These are phyloP conservation scores for Nothophoma quercina DNA, from an alignment of 2,329 filamentous ascomycete species.

Conservation along the genomic window DNA sequence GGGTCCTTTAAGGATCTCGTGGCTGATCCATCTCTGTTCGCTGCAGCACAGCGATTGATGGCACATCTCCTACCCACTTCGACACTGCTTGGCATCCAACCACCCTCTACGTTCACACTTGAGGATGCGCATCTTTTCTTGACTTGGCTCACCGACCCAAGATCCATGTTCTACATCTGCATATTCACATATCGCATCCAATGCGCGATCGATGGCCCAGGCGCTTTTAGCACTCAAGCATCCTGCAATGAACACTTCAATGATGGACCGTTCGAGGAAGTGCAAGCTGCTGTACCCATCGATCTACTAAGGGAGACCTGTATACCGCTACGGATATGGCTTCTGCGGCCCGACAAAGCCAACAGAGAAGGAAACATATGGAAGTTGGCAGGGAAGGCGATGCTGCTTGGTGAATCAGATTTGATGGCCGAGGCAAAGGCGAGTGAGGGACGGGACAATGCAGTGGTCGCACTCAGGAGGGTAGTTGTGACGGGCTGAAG, in stretches of 20 bases:
- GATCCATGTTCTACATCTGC: constrained; percentile 24
- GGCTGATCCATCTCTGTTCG: constrained; percentile 5
- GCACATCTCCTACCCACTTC: constrained; percentile 4
- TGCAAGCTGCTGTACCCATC: constrained; percentile 18
- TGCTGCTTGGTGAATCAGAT: constrained; percentile 25
- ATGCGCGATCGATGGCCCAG: constrained; percentile 1
- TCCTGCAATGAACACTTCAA: constrained; percentile 14
- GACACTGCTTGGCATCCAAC: not conserved
- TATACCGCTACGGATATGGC: constrained; percentile 20
- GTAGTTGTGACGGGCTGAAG: constrained; percentile 6
- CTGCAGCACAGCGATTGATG: constrained; percentile 13
- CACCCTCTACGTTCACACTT: not conserved
- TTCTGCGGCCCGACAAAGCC: constrained; percentile 13
- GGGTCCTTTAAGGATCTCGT: constrained; percentile 11
- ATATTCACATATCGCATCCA: not conserved
- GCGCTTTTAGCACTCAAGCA: constrained; percentile 9
- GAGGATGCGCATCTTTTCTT: constrained; percentile 24
- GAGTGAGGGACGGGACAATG: constrained; percentile 3
- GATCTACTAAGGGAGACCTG: constrained; percentile 18
- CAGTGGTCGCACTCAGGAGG: constrained; percentile 2
- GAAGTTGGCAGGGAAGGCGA: constrained; percentile 23
- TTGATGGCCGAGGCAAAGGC: constrained; percentile 6
- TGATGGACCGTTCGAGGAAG: constrained; percentile 7
- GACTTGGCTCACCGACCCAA: constrained; percentile 27
- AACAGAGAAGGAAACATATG: constrained; percentile 4